phyloP scores from a whole-genome alignment of 1,284 basidiomycete genomes.

The Malassezia brasiliensis region DNA sequence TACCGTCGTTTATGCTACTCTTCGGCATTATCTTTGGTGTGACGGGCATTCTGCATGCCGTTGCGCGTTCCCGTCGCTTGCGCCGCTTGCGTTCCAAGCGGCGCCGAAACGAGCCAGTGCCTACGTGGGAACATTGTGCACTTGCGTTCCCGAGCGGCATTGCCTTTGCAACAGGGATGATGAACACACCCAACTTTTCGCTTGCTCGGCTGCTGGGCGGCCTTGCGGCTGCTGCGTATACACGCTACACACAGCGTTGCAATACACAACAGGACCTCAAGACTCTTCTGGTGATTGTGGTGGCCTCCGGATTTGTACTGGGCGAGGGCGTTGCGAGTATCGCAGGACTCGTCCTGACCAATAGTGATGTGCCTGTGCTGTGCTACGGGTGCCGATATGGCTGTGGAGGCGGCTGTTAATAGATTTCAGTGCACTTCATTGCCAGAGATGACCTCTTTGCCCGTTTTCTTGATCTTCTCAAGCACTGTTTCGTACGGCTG shows the following conservation, averaged over 20 bases:
- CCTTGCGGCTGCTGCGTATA: slow-evolving; percentile 57
- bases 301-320: slow-evolving; percentile 88
- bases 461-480: slow-evolving; percentile 73
- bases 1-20: slow-evolving; percentile 66
- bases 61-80: slow-evolving; percentile 49
- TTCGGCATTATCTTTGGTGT: slow-evolving; percentile 56
- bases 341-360: slow-evolving; percentile 63
- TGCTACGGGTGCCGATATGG: slow-evolving; percentile 74
- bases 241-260: slow-evolving; percentile 40
- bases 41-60: slow-evolving; percentile 56
- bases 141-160: slow-evolving; percentile 31
- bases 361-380: slow-evolving; percentile 61
- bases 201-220: slow-evolving; percentile 84
- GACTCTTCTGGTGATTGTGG: slow-evolving; percentile 69
- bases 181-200: slow-evolving; percentile 91
- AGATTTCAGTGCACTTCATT: background rate
- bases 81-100: slow-evolving; percentile 9
- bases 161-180: slow-evolving; percentile 59
- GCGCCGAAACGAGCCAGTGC: background rate
- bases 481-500: slow-evolving; percentile 61
- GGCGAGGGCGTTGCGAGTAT: slow-evolving; percentile 83
- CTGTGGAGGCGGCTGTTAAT: slow-evolving; percentile 58
- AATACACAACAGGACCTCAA: slow-evolving; percentile 9
- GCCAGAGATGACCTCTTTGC: slow-evolving; percentile 58
- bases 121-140: slow-evolving; percentile 18